Percentiles rank a stretch among this genome's conserved stretches.
Conservation (phyloP, 2,329 filamentous ascomycete species). For the Pseudogymnoascus sp. region DNA sequence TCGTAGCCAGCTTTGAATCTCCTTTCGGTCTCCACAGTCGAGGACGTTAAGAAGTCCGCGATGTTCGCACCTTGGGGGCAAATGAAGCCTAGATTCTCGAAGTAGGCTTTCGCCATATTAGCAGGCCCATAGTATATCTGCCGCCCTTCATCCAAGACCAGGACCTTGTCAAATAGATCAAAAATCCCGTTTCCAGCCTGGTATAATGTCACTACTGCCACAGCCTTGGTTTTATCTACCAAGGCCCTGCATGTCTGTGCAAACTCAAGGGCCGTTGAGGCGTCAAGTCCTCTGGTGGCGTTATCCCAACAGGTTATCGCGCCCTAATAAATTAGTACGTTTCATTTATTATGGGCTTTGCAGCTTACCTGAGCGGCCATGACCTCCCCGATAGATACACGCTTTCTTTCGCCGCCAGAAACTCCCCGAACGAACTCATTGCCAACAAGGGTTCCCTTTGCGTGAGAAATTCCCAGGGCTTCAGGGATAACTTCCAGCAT, state of each 20-base stretch:
- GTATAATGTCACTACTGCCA: slow-evolving; percentile 59
- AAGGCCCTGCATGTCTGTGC: slow-evolving; percentile 54
- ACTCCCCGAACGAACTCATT: slow-evolving; percentile 56
- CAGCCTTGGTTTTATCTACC: slow-evolving; percentile 54
- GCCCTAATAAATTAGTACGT: background rate
- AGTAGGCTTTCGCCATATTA: slow-evolving; percentile 53
- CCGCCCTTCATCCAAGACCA: slow-evolving; percentile 60
- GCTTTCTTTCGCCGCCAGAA: slow-evolving; percentile 54
- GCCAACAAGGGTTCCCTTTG: slow-evolving; percentile 47
- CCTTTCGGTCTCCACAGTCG: slow-evolving; percentile 61
- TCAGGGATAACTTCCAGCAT: slow-evolving; percentile 40
- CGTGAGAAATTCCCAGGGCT: slow-evolving; percentile 43
- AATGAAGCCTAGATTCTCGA: slow-evolving; percentile 57
- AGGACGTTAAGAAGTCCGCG: slow-evolving; percentile 59
- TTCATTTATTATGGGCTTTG: slow-evolving; percentile 24
- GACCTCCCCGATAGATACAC: slow-evolving; percentile 52
- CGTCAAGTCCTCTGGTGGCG: slow-evolving; percentile 57
- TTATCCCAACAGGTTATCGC: slow-evolving; percentile 61
- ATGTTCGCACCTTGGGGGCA: slow-evolving; percentile 56
- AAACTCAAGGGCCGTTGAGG: slow-evolving; percentile 55
- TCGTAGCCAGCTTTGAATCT: slow-evolving; percentile 43
- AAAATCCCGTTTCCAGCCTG: slow-evolving; percentile 66
- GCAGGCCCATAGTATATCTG: slow-evolving; percentile 59
- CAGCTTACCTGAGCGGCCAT: slow-evolving; percentile 32
- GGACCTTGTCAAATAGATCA: slow-evolving; percentile 62